Conservation (phyloP, 2,329 filamentous ascomycete species). For the Calycina herbarum region DNA sequence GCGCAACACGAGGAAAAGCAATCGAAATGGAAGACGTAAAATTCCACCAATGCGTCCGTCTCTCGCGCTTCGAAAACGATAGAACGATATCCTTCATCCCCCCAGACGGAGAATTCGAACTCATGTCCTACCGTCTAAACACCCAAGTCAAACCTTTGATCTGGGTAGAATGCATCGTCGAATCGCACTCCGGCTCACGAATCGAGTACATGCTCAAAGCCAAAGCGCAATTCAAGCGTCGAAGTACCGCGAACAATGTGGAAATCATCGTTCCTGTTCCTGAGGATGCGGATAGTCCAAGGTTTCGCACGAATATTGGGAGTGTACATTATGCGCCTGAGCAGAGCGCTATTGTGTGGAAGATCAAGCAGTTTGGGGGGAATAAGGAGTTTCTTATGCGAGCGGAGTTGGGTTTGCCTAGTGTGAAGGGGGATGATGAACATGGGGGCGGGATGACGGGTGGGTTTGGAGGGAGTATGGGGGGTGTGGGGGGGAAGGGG, state of each 20-base stretch:
- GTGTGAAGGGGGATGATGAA: constrained; percentile 92
- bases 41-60: constrained; percentile 95
- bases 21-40: constrained; percentile 99
- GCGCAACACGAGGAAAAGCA: constrained; percentile 90
- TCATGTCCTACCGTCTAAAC: constrained; percentile 98
- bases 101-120: constrained; percentile 96
- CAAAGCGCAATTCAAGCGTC: constrained; percentile 94
- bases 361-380: constrained; percentile 99
- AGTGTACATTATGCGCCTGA: constrained; percentile 97
- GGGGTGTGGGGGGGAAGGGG: constrained; percentile 82
- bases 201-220: constrained; percentile 99
- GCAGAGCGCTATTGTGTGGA: constrained; percentile 97
- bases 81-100: constrained; percentile 98
- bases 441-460: constrained; percentile 97
- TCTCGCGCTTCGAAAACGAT: constrained; percentile 97
- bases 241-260: constrained; percentile 97
- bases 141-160: constrained; percentile 98
- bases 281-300: constrained; percentile 92
- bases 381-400: constrained; percentile 98
- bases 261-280: constrained; percentile 97
- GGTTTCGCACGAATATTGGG: constrained; percentile 96
- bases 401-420: constrained; percentile 89
- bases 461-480: constrained; percentile 96
- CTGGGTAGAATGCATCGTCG: constrained; percentile 97
- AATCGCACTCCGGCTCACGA: constrained; percentile 89